These are phyloP conservation scores for Blastobotrys arbuscula DNA, from an alignment of 1,139 yeast genomes.

Conservation along the genomic window DNA sequence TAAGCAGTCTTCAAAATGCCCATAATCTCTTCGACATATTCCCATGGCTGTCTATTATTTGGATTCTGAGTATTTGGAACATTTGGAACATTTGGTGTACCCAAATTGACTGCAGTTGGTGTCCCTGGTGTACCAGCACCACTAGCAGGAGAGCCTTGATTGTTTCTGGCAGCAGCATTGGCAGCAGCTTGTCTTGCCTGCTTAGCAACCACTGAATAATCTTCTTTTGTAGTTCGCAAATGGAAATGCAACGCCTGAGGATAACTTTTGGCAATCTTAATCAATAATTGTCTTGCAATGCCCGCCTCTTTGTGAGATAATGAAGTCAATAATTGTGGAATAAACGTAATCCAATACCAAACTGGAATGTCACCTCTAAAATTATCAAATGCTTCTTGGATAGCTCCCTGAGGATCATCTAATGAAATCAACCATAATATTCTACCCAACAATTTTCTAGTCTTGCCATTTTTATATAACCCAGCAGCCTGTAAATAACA, in stretches of 20 bases:
- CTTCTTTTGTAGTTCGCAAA: slow-evolving; percentile 90
- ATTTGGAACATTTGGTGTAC: slow-evolving; percentile 13
- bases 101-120: slow-evolving; percentile 10
- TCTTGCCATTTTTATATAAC: slow-evolving; percentile 83
- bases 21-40: slow-evolving; percentile 91
- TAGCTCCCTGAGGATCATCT: slow-evolving; percentile 78
- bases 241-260: slow-evolving; percentile 98
- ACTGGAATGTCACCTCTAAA: slow-evolving; percentile 96
- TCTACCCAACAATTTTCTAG: slow-evolving; percentile 81
- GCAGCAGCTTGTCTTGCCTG: slow-evolving; percentile 59
- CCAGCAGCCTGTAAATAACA: slow-evolving; percentile 98
- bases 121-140: slow-evolving; percentile 13
- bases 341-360: slow-evolving; percentile 98
- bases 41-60: slow-evolving; percentile 71
- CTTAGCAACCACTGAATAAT: slow-evolving; percentile 79
- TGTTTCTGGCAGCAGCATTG: slow-evolving; percentile 15
- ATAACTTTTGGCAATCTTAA: slow-evolving; percentile 89
- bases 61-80: slow-evolving; percentile 11
- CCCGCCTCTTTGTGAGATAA: slow-evolving; percentile 88
- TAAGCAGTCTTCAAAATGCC: slow-evolving; percentile 93
- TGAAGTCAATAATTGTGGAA: slow-evolving; percentile 88
- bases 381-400: slow-evolving; percentile 83
- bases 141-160: slow-evolving; percentile 35
- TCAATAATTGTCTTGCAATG: slow-evolving; percentile 78
- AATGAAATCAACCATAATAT: slow-evolving; percentile 90